A percentile compares a stretch with the other conserved stretches of the same genome.
phyloP scores from a whole-genome alignment of 179 eudicot genomes.

The Drosera spatulata region DNA sequence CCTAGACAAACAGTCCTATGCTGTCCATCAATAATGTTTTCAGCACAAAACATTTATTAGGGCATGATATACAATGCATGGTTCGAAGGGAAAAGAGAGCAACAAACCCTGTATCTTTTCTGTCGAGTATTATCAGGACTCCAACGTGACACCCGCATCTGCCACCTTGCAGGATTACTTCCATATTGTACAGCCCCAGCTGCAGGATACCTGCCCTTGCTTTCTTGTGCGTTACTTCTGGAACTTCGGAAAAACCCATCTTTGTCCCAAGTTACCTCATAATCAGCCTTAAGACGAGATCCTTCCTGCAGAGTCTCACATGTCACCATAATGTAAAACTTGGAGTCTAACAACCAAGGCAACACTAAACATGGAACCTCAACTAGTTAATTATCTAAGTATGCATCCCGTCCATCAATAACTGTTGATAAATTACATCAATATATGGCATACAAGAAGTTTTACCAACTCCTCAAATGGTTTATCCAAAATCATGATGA shows the following conservation, averaged over 20 bases:
- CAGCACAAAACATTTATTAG: too few species aligned
- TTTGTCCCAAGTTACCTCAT: slow-evolving; percentile 74
- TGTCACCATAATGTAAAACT: too few species aligned
- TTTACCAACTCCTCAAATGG: background rate
- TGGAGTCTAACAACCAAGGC: too few species aligned
- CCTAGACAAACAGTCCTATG: too few species aligned
- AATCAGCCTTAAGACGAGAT: slow-evolving; percentile 73
- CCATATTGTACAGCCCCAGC: slow-evolving; percentile 23
- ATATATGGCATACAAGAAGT: background rate
- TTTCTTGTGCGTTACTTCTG: slow-evolving; percentile 28
- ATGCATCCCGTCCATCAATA: too few species aligned
- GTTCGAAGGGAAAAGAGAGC: background rate
- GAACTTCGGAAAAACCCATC: slow-evolving; percentile 41
- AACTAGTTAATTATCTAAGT: too few species aligned
- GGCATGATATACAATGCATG: too few species aligned
- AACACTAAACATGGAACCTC: too few species aligned
- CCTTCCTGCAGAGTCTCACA: slow-evolving; percentile 52
- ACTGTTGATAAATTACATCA: too few species aligned
- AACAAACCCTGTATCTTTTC: slow-evolving; percentile 62
- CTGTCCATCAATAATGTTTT: too few species aligned
- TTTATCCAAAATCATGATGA: too few species aligned
- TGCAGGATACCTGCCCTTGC: slow-evolving; percentile 19
- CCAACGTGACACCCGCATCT: slow-evolving; percentile 28
- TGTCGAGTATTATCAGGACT: slow-evolving; percentile 45
- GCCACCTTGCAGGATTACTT: slow-evolving; percentile 34